Conservation (phyloP, 306 rosid genomes). For the Boehmeria nivea region DNA sequence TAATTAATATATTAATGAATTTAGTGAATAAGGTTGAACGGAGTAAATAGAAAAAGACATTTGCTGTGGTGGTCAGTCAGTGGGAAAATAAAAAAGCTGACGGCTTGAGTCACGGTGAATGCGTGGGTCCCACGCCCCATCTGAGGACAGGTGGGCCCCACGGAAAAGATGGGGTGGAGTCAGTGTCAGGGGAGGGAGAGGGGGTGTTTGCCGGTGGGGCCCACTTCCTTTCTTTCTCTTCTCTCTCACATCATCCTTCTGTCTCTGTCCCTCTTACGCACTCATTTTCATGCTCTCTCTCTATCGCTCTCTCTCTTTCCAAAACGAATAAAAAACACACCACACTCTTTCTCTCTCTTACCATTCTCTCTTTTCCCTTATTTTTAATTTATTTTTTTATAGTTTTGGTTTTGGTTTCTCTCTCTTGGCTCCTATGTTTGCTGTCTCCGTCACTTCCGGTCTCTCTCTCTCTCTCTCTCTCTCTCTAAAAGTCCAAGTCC, state of each 20-base stretch:
- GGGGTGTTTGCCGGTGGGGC: not conserved
- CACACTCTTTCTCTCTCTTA: not conserved
- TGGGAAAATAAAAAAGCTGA: too few species aligned
- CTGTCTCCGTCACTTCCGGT: constrained; percentile 17
- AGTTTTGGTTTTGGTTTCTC: too few species aligned
- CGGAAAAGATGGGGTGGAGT: too few species aligned
- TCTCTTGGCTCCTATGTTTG: not conserved
- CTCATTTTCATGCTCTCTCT: constrained; percentile 11
- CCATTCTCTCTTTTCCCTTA: not conserved
- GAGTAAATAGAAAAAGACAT: too few species aligned
- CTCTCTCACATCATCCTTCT: constrained; percentile 11
- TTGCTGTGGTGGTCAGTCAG: too few species aligned
- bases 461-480: not conserved
- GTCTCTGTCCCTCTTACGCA: constrained; percentile 13
- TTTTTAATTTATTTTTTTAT: not conserved
- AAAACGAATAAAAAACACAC: not conserved
- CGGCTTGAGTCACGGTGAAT: too few species aligned
- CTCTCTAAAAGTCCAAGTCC: not conserved
- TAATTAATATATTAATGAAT: too few species aligned
- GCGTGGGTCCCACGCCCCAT: too few species aligned
- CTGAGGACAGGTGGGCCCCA: constrained; percentile 15
- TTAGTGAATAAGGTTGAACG: too few species aligned
- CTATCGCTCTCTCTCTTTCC: not conserved
- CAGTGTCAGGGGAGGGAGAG: too few species aligned
- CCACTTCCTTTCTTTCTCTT: not conserved